Evolutionary conservation across 495 filamentous ascomycete genomes (phyloP).

Genomic region (Neurospora hispaniola): DNA sequence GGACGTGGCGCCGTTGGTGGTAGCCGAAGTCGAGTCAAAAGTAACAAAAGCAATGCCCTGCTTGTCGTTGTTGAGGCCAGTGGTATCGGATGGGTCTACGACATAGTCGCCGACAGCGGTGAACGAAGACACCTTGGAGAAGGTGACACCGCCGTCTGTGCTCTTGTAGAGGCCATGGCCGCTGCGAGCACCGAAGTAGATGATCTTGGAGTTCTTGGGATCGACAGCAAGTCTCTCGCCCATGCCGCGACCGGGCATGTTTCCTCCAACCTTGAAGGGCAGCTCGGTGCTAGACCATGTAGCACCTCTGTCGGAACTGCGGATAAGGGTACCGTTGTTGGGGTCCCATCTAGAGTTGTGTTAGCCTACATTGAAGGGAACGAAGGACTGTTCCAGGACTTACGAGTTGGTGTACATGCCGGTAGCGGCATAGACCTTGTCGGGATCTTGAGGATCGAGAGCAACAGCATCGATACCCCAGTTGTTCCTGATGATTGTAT

Average conservation of each 20-base stretch:
- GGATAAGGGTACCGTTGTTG: constrained; percentile 42
- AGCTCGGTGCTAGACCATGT: constrained; percentile 38
- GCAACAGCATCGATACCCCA: constrained; percentile 52
- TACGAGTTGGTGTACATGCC: constrained; percentile 46
- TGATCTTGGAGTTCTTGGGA: constrained; percentile 42
- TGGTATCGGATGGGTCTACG: constrained; percentile 32
- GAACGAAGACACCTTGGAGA: constrained; percentile 47
- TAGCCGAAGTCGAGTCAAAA: constrained; percentile 42
- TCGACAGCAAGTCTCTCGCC: constrained; percentile 54
- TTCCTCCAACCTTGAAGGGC: constrained; percentile 51
- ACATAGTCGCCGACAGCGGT: constrained; percentile 41
- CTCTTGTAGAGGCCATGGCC: constrained; percentile 55
- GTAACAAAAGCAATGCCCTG: constrained; percentile 46
- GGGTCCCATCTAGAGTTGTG: constrained; percentile 37
- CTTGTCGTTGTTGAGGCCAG: constrained; percentile 36
- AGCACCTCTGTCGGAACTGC: constrained; percentile 37
- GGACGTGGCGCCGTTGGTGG: constrained; percentile 37
- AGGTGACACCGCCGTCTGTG: constrained; percentile 44
- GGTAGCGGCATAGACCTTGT: constrained; percentile 45
- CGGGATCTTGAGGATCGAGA: constrained; percentile 42
- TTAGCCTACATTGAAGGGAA: neutral
- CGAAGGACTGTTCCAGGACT: neutral
- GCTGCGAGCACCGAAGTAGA: constrained; percentile 50
- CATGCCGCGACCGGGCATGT: constrained; percentile 56
- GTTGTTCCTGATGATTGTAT: constrained; percentile 22